These are phyloP conservation scores for Penicillium fimorum DNA, from an alignment of 495 filamentous ascomycete species.

Conservation along the genomic window DNA sequence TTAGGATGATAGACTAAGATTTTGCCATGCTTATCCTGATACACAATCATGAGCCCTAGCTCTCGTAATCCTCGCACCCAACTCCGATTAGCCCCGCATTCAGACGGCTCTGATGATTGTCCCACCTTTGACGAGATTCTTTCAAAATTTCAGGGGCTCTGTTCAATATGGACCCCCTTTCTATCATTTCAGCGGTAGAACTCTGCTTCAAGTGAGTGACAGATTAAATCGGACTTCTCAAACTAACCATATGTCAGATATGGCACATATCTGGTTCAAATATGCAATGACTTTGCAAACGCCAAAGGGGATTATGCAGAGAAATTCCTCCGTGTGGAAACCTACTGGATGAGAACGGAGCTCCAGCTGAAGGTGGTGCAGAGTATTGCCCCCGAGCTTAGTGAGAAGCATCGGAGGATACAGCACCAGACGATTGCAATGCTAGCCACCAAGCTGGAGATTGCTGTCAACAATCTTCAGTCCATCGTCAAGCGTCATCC, in stretches of 20 bases:
- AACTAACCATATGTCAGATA: neutral
- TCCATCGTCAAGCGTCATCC: neutral
- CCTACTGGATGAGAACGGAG: neutral
- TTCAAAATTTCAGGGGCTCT: neutral
- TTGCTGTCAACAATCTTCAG: neutral
- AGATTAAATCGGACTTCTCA: neutral
- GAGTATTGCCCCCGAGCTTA: neutral
- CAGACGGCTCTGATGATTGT: neutral
- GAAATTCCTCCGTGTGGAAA: neutral
- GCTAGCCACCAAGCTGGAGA: neutral
- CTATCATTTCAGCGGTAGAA: neutral
- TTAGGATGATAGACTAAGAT: too few relatives aligned
- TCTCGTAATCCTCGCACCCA: neutral
- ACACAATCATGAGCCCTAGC: too few relatives aligned
- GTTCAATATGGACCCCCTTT: neutral
- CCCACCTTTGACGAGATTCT: neutral
- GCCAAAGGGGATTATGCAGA: neutral
- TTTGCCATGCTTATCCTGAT: too few relatives aligned
- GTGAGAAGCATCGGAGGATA: neutral
- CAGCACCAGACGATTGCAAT: neutral
- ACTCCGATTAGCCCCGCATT: neutral
- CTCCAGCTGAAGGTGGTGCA: neutral
- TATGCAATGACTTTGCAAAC: neutral
- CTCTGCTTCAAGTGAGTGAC: neutral
- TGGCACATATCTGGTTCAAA: neutral